phyloP scores from a whole-genome alignment of 257 asterid species.

The Nicotiana undulata region DNA sequence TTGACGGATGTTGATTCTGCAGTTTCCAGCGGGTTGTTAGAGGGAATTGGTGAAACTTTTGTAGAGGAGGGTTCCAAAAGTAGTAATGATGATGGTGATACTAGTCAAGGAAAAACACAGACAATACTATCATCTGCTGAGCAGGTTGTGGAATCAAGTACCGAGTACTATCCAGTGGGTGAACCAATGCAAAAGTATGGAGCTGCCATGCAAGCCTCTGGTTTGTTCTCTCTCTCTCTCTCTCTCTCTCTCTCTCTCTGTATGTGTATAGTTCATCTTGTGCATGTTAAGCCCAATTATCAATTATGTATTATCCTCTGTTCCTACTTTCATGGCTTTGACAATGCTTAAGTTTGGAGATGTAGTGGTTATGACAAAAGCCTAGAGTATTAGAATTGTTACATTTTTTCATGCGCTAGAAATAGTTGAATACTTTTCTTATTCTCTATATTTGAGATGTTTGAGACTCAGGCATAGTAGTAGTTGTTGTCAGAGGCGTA shows the following conservation, averaged over 20 bases:
- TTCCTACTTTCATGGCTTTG: neutral
- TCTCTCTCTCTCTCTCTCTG: neutral
- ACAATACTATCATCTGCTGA: constrained; percentile 41
- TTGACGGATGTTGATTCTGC: constrained; percentile 9
- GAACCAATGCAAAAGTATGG: constrained; percentile 47
- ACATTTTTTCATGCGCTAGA: neutral
- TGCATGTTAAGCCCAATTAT: neutral
- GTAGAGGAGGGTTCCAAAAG: constrained; percentile 14
- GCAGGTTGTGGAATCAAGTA: constrained; percentile 44
- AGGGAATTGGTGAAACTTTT: constrained; percentile 9
- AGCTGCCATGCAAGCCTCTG: constrained; percentile 61
- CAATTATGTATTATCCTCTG: neutral
- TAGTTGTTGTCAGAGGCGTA: neutral
- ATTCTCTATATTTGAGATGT: neutral
- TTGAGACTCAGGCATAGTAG: neutral
- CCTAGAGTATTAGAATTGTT: neutral
- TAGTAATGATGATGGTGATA: neutral
- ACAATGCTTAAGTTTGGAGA: neutral
- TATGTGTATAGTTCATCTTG: too few species aligned
- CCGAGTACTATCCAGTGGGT: constrained; percentile 59
- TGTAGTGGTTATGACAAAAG: neutral
- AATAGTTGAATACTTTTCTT: neutral
- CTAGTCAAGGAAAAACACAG: constrained; percentile 6
- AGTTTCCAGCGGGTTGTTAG: constrained; percentile 4
- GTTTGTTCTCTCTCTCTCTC: constrained; percentile 21